Conservation (phyloP, 768 basidiomycete species). For the Albatrellus ellisii region DNA sequence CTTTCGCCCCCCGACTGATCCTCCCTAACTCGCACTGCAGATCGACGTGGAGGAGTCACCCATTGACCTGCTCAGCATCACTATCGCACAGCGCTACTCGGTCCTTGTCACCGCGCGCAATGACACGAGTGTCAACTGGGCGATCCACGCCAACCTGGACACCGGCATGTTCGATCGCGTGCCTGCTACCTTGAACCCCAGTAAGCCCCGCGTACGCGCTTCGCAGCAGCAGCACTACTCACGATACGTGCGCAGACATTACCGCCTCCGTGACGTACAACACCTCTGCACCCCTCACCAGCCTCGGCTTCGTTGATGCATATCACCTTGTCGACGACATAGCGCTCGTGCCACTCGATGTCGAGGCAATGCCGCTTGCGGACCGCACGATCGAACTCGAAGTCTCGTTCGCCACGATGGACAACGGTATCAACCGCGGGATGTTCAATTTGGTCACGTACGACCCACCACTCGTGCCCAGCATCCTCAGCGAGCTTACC, state of each 20-base stretch:
- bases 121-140: slow-evolving; percentile 70
- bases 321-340: slow-evolving; percentile 60
- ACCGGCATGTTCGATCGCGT: slow-evolving; percentile 78
- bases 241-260: slow-evolving; percentile 40
- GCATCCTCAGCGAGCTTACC: slow-evolving; percentile 61
- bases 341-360: slow-evolving; percentile 47
- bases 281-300: slow-evolving; percentile 33
- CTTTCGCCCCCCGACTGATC: neutral
- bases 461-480: slow-evolving; percentile 59
- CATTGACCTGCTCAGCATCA: slow-evolving; percentile 57
- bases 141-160: slow-evolving; percentile 87
- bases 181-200: slow-evolving; percentile 60
- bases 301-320: slow-evolving; percentile 36
- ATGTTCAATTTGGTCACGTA: slow-evolving; percentile 62
- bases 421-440: slow-evolving; percentile 77
- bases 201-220: slow-evolving; percentile 27
- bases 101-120: slow-evolving; percentile 86
- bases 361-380: slow-evolving; percentile 33
- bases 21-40: slow-evolving; percentile 20
- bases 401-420: slow-evolving; percentile 72
- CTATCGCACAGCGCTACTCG: slow-evolving; percentile 90
- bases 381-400: slow-evolving; percentile 57
- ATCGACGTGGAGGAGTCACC: slow-evolving; percentile 67
- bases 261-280: slow-evolving; percentile 78
- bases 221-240: neutral